Evolutionary conservation across 768 basidiomycete genomes (phyloP).

Genomic region (Sarcodon sp.): DNA sequence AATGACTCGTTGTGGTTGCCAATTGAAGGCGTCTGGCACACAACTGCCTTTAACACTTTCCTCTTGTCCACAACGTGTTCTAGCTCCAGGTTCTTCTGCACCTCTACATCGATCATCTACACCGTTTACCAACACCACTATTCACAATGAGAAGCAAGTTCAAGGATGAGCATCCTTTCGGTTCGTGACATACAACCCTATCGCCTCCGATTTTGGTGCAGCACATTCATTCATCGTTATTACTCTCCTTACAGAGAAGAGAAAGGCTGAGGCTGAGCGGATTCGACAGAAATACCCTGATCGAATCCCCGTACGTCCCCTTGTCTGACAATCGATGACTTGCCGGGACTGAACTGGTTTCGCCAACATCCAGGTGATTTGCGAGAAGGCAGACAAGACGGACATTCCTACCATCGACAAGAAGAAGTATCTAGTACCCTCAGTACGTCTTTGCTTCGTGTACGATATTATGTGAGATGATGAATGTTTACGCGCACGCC

Average conservation of each 20-base stretch:
- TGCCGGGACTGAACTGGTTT: not conserved
- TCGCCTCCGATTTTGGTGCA: conserved; percentile 12
- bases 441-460: conserved; percentile 37
- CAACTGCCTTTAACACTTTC: too few relatives aligned
- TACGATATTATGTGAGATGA: not conserved
- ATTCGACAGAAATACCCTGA: conserved; percentile 98
- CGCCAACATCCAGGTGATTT: conserved; percentile 66
- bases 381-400: conserved; percentile 97
- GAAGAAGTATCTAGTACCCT: conserved; percentile 99
- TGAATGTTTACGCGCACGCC: conserved; percentile 4
- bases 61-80: too few relatives aligned
- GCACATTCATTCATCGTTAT: conserved; percentile 18
- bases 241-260: conserved; percentile 60
- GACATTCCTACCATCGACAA: conserved; percentile 99
- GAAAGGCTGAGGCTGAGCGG: conserved; percentile 97
- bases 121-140: not conserved
- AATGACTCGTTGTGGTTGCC: too few relatives aligned
- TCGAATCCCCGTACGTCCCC: conserved; percentile 78
- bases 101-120: too few relatives aligned
- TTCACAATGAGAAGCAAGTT: conserved; percentile 81
- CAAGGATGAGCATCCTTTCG: conserved; percentile 99
- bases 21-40: too few relatives aligned
- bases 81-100: too few relatives aligned
- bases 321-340: not conserved
- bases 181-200: conserved; percentile 32